These are phyloP conservation scores for Coelastrella sp. DNA, from an alignment of 139 green algal genomes.

Conservation along the genomic window DNA sequence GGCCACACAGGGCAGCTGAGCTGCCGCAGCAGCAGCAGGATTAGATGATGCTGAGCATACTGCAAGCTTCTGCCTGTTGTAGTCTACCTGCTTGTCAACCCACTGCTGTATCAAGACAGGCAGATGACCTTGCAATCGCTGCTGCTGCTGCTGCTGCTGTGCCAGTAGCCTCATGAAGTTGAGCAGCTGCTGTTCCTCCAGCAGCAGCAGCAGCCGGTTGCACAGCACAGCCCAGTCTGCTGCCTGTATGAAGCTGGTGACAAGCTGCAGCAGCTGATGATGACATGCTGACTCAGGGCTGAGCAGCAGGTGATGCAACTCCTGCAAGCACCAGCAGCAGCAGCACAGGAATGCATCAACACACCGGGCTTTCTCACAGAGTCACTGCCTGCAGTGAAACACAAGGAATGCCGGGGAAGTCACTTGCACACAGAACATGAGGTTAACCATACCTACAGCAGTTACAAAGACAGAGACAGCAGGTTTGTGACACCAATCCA, in stretches of 20 bases:
- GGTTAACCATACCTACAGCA: too few relatives aligned
- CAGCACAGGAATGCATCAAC: too few relatives aligned
- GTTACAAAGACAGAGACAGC: too few relatives aligned
- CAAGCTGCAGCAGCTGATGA: background rate
- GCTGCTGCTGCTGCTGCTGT: slow-evolving; percentile 11
- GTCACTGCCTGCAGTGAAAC: too few relatives aligned
- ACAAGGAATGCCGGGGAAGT: too few relatives aligned
- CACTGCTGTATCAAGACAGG: background rate
- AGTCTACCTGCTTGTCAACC: background rate
- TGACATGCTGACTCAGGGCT: background rate
- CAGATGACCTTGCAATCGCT: background rate
- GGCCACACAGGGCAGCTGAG: background rate
- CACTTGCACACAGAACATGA: too few relatives aligned
- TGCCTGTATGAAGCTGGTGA: background rate
- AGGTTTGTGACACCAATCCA: too few relatives aligned
- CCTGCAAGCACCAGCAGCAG: background rate
- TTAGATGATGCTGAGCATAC: background rate
- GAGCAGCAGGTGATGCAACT: slow-evolving; percentile 25
- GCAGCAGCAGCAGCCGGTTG: slow-evolving; percentile 32
- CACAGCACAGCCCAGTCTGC: slow-evolving; percentile 37
- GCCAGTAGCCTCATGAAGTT: background rate
- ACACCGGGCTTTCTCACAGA: too few relatives aligned
- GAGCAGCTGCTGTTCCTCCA: slow-evolving; percentile 3
- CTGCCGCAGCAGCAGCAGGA: background rate
- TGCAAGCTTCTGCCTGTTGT: background rate